These are phyloP conservation scores for Hyaloraphidium curvatum DNA, from an alignment of 192 early-diverging fungal species.

Conservation along the genomic window DNA sequence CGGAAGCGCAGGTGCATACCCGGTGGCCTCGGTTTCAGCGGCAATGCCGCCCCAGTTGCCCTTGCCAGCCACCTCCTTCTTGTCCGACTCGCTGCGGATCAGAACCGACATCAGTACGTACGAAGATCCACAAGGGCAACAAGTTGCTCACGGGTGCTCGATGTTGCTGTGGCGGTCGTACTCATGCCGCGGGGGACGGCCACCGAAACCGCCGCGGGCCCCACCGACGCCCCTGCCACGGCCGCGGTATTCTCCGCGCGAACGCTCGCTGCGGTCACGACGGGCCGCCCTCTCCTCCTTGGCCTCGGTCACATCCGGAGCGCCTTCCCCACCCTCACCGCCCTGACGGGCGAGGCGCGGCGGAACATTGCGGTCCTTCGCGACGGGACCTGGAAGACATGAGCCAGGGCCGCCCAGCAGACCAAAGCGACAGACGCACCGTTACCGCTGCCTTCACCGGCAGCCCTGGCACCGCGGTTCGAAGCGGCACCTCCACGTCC, in stretches of 20 bases:
- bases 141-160: constrained; percentile 28
- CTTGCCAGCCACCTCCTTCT: constrained; percentile 63
- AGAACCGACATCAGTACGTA: neutral
- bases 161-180: constrained; percentile 74
- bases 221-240: constrained; percentile 17
- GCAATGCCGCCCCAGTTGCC: constrained; percentile 56
- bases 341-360: too few relatives aligned
- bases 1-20: too few relatives aligned
- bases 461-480: too few relatives aligned
- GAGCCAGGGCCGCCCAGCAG: too few relatives aligned
- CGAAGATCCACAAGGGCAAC: neutral
- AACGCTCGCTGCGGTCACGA: constrained; percentile 18
- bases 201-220: constrained; percentile 28
- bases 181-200: constrained; percentile 41
- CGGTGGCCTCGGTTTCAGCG: constrained; percentile 15
- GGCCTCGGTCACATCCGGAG: too few relatives aligned
- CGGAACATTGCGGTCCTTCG: too few relatives aligned
- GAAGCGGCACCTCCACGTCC: too few relatives aligned
- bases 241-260: constrained; percentile 12
- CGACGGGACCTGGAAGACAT: too few relatives aligned
- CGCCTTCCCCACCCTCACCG: too few relatives aligned
- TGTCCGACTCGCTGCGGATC: constrained; percentile 47
- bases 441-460: too few relatives aligned
- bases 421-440: too few relatives aligned
- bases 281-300: constrained; percentile 5